A percentile compares a stretch with the other conserved stretches of the same genome.
Evolutionary conservation across 805 yeast species (phyloP).

Genomic region (Suhomyces pyralidae): DNA sequence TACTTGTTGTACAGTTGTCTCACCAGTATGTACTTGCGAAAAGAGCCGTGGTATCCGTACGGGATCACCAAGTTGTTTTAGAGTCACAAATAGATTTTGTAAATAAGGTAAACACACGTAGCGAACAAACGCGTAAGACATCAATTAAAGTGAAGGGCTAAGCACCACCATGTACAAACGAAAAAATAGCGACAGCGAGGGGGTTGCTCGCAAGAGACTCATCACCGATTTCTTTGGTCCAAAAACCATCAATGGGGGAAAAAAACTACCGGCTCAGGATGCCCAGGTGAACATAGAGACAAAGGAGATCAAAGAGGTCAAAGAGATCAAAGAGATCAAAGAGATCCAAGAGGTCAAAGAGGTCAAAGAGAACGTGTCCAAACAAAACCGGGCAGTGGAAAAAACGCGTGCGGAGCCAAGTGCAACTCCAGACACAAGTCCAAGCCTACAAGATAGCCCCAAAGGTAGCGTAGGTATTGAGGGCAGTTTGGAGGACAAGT

Average conservation of each 20-base stretch:
- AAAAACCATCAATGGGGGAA: neutral
- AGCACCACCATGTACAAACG: neutral
- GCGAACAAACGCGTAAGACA: neutral
- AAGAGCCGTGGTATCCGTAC: constrained; percentile 51
- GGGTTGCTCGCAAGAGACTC: neutral
- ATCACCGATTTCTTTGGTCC: neutral
- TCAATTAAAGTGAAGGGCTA: neutral
- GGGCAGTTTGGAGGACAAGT: neutral
- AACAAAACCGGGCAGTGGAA: neutral
- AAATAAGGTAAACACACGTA: neutral
- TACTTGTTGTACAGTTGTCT: constrained; percentile 43
- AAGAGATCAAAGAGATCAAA: neutral
- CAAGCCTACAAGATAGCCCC: no score
- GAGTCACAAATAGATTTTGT: neutral
- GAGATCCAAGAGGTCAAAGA: neutral
- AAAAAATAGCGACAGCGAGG: neutral
- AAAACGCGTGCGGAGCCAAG: neutral
- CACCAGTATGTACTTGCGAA: constrained; percentile 42
- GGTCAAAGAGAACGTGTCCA: neutral
- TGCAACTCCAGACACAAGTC: neutral
- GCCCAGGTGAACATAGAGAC: neutral
- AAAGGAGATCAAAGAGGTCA: neutral
- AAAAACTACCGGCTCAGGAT: neutral
- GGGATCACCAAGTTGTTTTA: constrained; percentile 28
- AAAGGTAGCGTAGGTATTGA: neutral